Conservation (phyloP, 768 basidiomycete genomes). For the Collybia sordida region DNA sequence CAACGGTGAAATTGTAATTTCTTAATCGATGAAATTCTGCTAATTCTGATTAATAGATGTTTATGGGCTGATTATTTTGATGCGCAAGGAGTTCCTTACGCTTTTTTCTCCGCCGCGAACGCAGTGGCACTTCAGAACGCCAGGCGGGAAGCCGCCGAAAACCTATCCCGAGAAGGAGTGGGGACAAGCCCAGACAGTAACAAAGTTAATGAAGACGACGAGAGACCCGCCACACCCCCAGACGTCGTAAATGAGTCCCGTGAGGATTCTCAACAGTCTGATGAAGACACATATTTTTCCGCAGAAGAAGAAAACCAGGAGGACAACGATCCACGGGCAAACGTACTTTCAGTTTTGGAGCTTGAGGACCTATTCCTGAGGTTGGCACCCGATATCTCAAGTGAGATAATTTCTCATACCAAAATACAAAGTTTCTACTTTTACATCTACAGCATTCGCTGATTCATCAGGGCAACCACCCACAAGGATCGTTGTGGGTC, state of each 20-base stretch:
- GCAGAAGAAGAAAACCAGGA: conserved; percentile 54
- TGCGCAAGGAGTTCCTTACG: conserved; percentile 67
- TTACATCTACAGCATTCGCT: conserved; percentile 51
- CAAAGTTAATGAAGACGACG: conserved; percentile 6
- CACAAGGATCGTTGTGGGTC: conserved; percentile 73
- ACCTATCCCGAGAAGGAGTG: conserved; percentile 16
- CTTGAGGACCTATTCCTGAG: conserved; percentile 80
- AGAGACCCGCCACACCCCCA: background rate
- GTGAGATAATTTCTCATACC: conserved; percentile 36
- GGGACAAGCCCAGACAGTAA: background rate
- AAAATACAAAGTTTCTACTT: conserved; percentile 3
- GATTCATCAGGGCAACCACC: conserved; percentile 57
- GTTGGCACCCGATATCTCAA: conserved; percentile 67
- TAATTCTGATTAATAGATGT: conserved; percentile 41
- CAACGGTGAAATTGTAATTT: conserved; percentile 61
- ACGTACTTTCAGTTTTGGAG: conserved; percentile 82
- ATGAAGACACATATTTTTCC: conserved; percentile 45
- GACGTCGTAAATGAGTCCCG: background rate
- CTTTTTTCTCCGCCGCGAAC: conserved; percentile 92
- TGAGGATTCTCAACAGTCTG: background rate
- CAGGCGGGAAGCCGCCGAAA: conserved; percentile 46
- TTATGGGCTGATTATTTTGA: conserved; percentile 95
- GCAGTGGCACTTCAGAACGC: conserved; percentile 83
- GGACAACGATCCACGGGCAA: conserved; percentile 61
- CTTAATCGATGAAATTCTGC: background rate